phyloP scores from a whole-genome alignment of 441 rosid species.

The Melastoma candidum region DNA sequence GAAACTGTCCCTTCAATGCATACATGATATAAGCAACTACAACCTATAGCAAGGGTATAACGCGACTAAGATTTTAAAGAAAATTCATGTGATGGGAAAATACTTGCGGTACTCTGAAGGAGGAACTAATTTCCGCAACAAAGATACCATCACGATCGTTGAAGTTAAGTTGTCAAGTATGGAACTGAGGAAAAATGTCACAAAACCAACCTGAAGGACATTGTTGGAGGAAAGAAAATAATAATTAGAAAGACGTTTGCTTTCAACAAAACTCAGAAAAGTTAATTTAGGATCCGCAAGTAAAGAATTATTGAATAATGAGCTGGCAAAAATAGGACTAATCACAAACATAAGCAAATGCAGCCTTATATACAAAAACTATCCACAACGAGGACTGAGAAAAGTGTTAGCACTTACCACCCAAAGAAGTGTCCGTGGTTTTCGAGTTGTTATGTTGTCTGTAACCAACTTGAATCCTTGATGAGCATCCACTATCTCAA shows the following conservation, averaged over 20 bases:
- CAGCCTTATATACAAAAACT: neutral
- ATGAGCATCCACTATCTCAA: constrained; percentile 94
- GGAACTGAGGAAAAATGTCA: constrained; percentile 84
- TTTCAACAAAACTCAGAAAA: too few species aligned
- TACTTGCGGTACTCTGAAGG: constrained; percentile 91
- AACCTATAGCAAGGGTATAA: too few species aligned
- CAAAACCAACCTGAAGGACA: constrained; percentile 61
- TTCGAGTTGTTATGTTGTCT: constrained; percentile 86
- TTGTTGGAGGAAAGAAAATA: neutral
- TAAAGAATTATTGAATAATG: too few species aligned
- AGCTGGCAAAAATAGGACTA: too few species aligned
- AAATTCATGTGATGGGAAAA: constrained; percentile 15
- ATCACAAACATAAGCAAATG: neutral
- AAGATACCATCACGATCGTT: constrained; percentile 93
- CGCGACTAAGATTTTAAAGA: too few species aligned
- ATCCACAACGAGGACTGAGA: constrained; percentile 3
- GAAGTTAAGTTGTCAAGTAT: constrained; percentile 85
- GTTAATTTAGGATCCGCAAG: too few species aligned
- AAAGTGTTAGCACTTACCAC: constrained; percentile 49
- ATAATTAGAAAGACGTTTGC: neutral
- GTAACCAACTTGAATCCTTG: constrained; percentile 98
- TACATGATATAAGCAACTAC: too few species aligned
- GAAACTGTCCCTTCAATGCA: too few species aligned
- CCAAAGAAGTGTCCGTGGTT: constrained; percentile 72
- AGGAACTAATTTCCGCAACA: constrained; percentile 78